Evolutionary conservation across 2,329 filamentous ascomycete species (phyloP).

Genomic region (Sclerotinia glacialis): DNA sequence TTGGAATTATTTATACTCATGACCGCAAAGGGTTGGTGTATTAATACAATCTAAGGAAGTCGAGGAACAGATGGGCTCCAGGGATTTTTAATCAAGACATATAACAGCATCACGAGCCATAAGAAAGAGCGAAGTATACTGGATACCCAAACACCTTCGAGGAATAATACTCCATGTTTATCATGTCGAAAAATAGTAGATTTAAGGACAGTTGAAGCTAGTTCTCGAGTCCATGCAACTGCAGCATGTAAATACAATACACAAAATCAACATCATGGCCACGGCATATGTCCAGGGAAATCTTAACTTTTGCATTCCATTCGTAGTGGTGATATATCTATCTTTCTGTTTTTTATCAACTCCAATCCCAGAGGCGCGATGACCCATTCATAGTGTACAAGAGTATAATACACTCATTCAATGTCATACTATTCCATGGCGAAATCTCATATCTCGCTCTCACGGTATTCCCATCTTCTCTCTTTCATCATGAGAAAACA

Average conservation of each 20-base stretch:
- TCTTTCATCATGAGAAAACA: not conserved
- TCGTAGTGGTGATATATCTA: slow-evolving; percentile 10
- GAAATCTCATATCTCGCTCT: not conserved
- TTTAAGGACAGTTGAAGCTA: not conserved
- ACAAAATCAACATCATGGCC: not conserved
- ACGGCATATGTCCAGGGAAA: not conserved
- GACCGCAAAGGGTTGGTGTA: no score
- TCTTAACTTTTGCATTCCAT: not conserved
- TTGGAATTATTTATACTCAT: no score
- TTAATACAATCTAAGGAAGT: not conserved
- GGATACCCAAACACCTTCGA: not conserved
- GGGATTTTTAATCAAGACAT: not conserved
- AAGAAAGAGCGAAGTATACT: not conserved
- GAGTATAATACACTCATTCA: slow-evolving; percentile 18
- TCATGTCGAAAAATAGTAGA: not conserved
- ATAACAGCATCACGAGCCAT: not conserved
- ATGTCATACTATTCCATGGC: not conserved
- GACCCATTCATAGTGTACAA: slow-evolving; percentile 17
- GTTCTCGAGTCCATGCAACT: not conserved
- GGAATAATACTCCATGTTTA: not conserved
- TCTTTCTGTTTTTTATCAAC: not conserved
- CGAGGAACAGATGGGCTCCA: not conserved
- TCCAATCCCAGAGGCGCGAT: not conserved
- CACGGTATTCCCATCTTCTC: not conserved
- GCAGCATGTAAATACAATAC: not conserved